Percentiles rank a stretch among this genome's conserved stretches.
Evolutionary conservation across 2,329 filamentous ascomycete genomes (phyloP).

Genomic region (Didymella sp.): DNA sequence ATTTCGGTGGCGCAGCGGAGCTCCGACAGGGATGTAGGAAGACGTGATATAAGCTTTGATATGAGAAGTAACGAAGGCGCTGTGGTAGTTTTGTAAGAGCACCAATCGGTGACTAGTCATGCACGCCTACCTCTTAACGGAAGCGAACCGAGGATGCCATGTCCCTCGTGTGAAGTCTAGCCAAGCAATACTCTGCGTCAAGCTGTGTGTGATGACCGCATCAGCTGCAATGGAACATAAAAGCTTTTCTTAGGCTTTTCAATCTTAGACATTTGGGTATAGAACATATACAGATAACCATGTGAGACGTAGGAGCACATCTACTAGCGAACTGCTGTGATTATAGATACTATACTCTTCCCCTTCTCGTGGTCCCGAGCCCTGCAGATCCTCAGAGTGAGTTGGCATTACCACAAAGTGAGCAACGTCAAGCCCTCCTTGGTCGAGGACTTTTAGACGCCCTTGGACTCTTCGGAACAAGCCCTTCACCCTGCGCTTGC

Average conservation of each 20-base stretch:
- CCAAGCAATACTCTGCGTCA: not conserved
- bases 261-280: slow-evolving; percentile 15
- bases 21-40: not conserved
- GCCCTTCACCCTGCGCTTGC: slow-evolving; percentile 60
- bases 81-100: not conserved
- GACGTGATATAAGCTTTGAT: not conserved
- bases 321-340: not conserved
- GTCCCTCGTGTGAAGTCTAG: not conserved
- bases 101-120: not conserved
- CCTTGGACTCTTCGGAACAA: slow-evolving; percentile 56
- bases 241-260: slow-evolving; percentile 21
- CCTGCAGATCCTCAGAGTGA: not conserved
- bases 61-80: not conserved
- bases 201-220: not conserved
- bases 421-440: slow-evolving; percentile 10
- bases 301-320: not conserved
- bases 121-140: not conserved
- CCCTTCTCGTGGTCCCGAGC: not conserved
- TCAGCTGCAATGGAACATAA: not conserved
- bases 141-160: not conserved
- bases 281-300: not conserved
- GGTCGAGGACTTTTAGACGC: slow-evolving; percentile 29
- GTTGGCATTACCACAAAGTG: not conserved
- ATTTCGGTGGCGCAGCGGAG: not conserved
- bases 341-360: not conserved